A percentile compares a stretch with the other conserved stretches of the same genome.
Evolutionary conservation across 139 green algal genomes (phyloP).

Genomic region (Gonium pectorale): DNA sequence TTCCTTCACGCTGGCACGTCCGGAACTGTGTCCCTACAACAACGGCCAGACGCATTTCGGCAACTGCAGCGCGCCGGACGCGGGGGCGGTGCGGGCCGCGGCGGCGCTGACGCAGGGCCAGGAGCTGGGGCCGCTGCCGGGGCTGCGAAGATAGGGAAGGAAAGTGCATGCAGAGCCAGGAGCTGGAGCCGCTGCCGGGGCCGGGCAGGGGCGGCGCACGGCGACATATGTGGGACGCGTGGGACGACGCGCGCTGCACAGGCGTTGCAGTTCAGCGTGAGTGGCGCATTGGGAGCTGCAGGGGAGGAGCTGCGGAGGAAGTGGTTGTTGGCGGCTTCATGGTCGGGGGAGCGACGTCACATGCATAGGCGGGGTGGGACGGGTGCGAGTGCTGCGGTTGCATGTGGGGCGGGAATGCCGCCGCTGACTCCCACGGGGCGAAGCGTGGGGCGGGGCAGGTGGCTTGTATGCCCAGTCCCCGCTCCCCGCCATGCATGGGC

Average conservation of each 20-base stretch:
- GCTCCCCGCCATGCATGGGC: too few relatives aligned
- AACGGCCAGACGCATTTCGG: background rate
- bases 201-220: background rate
- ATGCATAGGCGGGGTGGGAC: too few relatives aligned
- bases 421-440: too few relatives aligned
- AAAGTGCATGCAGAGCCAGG: background rate
- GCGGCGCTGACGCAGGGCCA: background rate
- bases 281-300: too few relatives aligned
- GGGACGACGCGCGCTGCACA: background rate
- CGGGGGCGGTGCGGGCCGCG: background rate
- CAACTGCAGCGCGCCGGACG: slow-evolving; percentile 4
- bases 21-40: background rate
- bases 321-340: too few relatives aligned
- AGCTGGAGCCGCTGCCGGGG: background rate
- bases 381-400: too few relatives aligned
- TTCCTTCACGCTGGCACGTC: background rate
- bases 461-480: too few relatives aligned
- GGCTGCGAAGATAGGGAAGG: background rate
- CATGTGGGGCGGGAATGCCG: too few relatives aligned
- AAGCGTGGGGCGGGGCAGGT: too few relatives aligned
- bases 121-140: background rate
- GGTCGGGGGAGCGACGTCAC: too few relatives aligned
- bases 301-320: too few relatives aligned
- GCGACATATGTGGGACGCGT: background rate
- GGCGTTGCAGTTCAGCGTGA: too few relatives aligned